A percentile compares a stretch with the other conserved stretches of the same genome.
Evolutionary conservation across 202 grass and related monocot species (phyloP).

Genomic region (Schoenoplectus triqueter): DNA sequence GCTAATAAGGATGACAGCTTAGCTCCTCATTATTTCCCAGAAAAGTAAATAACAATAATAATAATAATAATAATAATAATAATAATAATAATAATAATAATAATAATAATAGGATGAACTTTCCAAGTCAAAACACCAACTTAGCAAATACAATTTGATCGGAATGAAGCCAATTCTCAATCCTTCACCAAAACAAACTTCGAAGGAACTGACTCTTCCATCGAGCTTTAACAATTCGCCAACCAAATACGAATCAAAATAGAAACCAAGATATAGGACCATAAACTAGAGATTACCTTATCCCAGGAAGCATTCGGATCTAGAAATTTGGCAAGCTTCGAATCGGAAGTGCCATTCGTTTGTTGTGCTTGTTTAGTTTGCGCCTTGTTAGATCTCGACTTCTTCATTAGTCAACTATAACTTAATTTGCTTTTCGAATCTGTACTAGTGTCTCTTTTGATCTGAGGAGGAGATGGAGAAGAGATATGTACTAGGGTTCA

Average conservation of each 20-base stretch:
- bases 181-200: neutral
- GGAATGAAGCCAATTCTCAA: neutral
- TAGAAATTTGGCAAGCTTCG: slow-evolving; percentile 76
- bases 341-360: slow-evolving; percentile 58
- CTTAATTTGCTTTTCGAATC: neutral
- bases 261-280: neutral
- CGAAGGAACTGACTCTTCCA: neutral
- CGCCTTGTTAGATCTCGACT: slow-evolving; percentile 49
- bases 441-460: neutral
- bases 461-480: neutral
- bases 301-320: slow-evolving; percentile 86
- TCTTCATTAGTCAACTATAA: slow-evolving; percentile 48
- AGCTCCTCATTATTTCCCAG: neutral
- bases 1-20: neutral
- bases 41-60: neutral
- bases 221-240: slow-evolving; percentile 7
- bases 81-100: too few species aligned
- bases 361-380: slow-evolving; percentile 44
- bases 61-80: too few species aligned
- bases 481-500: slow-evolving; percentile 45
- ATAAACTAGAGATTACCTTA: slow-evolving; percentile 49
- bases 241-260: neutral
- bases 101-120: neutral
- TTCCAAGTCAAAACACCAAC: slow-evolving; percentile 5
- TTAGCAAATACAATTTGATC: neutral